phyloP scores from a whole-genome alignment of 2,329 filamentous ascomycete species.

The Alternaria conjuncta region DNA sequence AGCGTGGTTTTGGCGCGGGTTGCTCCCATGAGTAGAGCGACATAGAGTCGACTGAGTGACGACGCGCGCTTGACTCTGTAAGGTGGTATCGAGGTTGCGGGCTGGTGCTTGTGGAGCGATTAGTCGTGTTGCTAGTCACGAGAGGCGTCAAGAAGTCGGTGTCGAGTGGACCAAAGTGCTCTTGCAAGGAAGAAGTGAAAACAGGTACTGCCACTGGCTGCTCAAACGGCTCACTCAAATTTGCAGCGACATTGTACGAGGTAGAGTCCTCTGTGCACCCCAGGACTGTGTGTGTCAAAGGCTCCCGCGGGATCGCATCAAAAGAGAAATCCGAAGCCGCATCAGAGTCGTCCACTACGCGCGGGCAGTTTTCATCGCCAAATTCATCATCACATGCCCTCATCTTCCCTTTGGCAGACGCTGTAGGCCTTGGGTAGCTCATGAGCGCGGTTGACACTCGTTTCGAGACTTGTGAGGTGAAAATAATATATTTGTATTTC shows the following conservation, averaged over 20 bases:
- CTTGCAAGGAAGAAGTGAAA: not conserved
- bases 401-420: not conserved
- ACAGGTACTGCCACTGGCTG: not conserved
- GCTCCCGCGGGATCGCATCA: not conserved
- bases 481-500: not conserved
- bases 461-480: not conserved
- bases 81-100: not conserved
- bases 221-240: not conserved
- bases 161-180: not conserved
- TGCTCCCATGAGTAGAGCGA: not conserved
- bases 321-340: not conserved
- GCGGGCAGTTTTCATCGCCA: not conserved
- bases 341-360: not conserved
- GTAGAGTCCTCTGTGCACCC: not conserved
- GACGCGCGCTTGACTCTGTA: not conserved
- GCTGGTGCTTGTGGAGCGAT: not conserved
- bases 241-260: not conserved
- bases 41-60: not conserved
- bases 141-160: not conserved
- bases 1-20: slow-evolving; percentile 18
- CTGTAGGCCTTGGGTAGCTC: not conserved
- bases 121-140: not conserved
- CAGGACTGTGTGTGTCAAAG: not conserved
- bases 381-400: not conserved
- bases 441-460: not conserved